phyloP scores from a whole-genome alignment of 192 early-diverging fungal genomes.

The Endogone sp. region DNA sequence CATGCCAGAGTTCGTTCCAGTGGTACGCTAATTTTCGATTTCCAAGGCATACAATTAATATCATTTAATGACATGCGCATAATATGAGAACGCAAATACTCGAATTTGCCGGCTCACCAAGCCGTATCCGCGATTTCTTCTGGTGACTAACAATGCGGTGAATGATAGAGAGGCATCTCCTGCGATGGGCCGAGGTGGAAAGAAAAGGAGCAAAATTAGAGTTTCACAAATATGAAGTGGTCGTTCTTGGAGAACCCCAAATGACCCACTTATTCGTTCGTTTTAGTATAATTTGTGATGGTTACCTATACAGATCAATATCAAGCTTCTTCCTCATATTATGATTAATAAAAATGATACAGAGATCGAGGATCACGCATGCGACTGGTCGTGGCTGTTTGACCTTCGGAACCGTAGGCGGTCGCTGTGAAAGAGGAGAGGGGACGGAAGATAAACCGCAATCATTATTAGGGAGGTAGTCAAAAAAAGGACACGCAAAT shows the following conservation, averaged over 20 bases:
- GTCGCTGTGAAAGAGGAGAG: conserved; percentile 23
- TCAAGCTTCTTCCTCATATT: conserved; percentile 52
- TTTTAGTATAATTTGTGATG: too few species aligned
- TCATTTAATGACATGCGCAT: too few species aligned
- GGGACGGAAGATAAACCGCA: too few species aligned
- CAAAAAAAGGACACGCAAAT: too few species aligned
- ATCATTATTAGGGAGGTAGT: too few species aligned
- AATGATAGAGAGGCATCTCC: conserved; percentile 18
- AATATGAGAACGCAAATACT: too few species aligned
- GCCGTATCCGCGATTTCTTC: conserved; percentile 17
- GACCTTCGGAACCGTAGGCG: conserved; percentile 36
- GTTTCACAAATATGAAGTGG: background rate
- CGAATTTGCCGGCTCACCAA: conserved; percentile 16
- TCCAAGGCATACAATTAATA: background rate
- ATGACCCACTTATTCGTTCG: too few species aligned
- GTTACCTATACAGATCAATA: conserved; percentile 42
- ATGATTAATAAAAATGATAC: conserved; percentile 47
- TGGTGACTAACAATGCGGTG: conserved; percentile 25
- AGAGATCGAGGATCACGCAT: conserved; percentile 41
- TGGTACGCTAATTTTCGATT: conserved; percentile 38
- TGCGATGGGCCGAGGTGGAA: background rate
- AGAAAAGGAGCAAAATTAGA: background rate
- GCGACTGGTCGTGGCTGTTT: conserved; percentile 34
- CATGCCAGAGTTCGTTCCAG: conserved; percentile 51
- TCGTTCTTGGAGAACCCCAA: too few species aligned